Evolutionary conservation across 768 basidiomycete species (phyloP).

Genomic region (Hygrocybe punicea): DNA sequence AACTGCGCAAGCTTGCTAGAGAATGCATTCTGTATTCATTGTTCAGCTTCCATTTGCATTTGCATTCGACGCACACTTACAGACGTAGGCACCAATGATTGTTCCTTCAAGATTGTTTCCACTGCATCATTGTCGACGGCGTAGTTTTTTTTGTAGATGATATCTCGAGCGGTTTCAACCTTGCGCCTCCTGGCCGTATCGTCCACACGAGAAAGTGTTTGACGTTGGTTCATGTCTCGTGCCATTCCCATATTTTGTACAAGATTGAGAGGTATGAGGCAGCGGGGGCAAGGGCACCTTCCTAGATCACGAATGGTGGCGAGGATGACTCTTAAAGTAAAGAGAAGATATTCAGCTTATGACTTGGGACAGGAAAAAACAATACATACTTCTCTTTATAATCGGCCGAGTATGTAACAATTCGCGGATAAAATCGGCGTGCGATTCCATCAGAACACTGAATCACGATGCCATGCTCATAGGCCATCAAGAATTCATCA

Average conservation of each 20-base stretch:
- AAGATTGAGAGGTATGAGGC: conserved; percentile 28
- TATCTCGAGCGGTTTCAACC: conserved; percentile 1
- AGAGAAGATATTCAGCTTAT: neutral
- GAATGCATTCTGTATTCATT: conserved; percentile 25
- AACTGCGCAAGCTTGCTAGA: conserved; percentile 18
- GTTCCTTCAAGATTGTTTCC: neutral
- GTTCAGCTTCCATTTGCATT: too few species aligned
- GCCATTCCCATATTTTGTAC: too few species aligned
- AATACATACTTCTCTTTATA: conserved; percentile 41
- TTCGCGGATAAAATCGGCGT: too few species aligned
- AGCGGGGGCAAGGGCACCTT: conserved; percentile 36
- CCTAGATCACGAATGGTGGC: conserved; percentile 39
- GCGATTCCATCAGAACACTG: too few species aligned
- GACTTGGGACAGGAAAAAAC: too few species aligned
- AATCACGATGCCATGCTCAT: too few species aligned
- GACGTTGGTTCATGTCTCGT: conserved; percentile 15
- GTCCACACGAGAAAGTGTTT: conserved; percentile 4
- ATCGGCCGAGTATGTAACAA: conserved; percentile 39
- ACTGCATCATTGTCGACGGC: neutral
- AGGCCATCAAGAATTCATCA: too few species aligned
- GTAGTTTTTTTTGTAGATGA: neutral
- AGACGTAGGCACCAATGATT: conserved; percentile 1
- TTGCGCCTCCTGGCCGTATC: neutral
- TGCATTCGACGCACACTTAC: neutral
- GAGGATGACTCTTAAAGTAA: conserved; percentile 28